A percentile compares a stretch with the other conserved stretches of the same genome.
Conservation (phyloP, 2,329 filamentous ascomycete genomes). For the Tothia fuscella region DNA sequence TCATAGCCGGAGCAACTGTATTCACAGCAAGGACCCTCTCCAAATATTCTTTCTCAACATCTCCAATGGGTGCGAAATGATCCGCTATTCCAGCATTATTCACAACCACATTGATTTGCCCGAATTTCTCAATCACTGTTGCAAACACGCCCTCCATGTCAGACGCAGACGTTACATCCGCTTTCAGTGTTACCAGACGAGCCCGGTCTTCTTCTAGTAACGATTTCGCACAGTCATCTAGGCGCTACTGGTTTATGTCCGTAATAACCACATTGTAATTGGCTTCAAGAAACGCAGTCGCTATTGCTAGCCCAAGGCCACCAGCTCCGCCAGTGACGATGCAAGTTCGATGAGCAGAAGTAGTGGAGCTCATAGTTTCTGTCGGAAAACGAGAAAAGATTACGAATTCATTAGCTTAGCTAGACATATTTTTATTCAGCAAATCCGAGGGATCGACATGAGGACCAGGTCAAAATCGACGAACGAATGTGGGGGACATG, state of each 20-base stretch:
- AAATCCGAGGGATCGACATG: too few species aligned
- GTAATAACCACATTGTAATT: not conserved
- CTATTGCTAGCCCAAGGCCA: not conserved
- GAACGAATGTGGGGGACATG: too few species aligned
- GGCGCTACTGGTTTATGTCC: not conserved
- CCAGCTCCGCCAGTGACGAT: not conserved
- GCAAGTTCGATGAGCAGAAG: too few species aligned
- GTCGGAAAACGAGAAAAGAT: too few species aligned
- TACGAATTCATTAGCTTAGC: too few species aligned
- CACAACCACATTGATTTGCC: conserved; percentile 44
- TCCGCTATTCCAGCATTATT: conserved; percentile 50
- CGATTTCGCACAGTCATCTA: not conserved
- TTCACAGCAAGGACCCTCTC: conserved; percentile 45
- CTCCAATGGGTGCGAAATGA: conserved; percentile 40
- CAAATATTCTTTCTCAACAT: conserved; percentile 36
- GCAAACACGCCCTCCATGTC: conserved; percentile 28
- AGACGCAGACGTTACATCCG: conserved; percentile 26
- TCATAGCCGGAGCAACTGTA: conserved; percentile 42
- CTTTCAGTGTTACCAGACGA: conserved; percentile 21
- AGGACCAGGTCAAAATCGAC: too few species aligned
- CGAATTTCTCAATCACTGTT: conserved; percentile 26
- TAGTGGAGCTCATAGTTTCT: too few species aligned
- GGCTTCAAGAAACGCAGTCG: not conserved
- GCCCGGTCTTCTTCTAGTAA: conserved; percentile 12
- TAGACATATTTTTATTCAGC: too few species aligned